Percentiles rank a stretch among this genome's conserved stretches.
Evolutionary conservation across 116 monocot species (phyloP).

Genomic region (Zostera marina): DNA sequence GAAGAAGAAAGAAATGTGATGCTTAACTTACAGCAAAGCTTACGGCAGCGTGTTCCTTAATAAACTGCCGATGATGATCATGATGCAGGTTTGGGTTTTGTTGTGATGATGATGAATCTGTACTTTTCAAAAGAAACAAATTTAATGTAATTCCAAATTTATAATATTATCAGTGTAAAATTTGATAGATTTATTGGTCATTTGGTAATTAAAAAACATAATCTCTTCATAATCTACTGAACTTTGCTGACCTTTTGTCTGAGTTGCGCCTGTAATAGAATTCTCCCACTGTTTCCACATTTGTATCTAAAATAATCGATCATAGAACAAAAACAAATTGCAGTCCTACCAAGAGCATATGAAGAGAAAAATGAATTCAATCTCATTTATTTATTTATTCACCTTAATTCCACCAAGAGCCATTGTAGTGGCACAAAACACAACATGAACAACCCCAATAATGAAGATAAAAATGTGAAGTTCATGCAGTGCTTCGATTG

Average conservation of each 20-base stretch:
- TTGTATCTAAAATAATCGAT: constrained; percentile 3
- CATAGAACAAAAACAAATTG: background rate
- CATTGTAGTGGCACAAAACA: constrained; percentile 59
- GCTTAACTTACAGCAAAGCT: constrained; percentile 48
- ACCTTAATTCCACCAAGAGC: constrained; percentile 52
- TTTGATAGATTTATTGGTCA: too few species aligned
- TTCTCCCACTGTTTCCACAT: constrained; percentile 78
- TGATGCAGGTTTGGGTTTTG: background rate
- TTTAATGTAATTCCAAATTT: too few species aligned
- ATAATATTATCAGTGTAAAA: too few species aligned
- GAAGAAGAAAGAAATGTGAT: constrained; percentile 1
- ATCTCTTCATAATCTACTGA: background rate
- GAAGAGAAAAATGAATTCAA: too few species aligned
- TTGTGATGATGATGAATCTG: background rate
- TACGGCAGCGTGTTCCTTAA: constrained; percentile 29
- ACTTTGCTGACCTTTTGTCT: background rate
- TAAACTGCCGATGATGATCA: constrained; percentile 23
- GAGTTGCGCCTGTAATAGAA: constrained; percentile 26
- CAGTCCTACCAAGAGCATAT: too few species aligned
- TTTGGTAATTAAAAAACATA: too few species aligned
- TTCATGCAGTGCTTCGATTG: constrained; percentile 53
- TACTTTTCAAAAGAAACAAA: background rate
- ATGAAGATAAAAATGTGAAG: constrained; percentile 76
- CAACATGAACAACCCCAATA: constrained; percentile 50
- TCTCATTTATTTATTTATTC: background rate